phyloP scores from a whole-genome alignment of 78 protist genomes.

The Creolimax fragrantissima region DNA sequence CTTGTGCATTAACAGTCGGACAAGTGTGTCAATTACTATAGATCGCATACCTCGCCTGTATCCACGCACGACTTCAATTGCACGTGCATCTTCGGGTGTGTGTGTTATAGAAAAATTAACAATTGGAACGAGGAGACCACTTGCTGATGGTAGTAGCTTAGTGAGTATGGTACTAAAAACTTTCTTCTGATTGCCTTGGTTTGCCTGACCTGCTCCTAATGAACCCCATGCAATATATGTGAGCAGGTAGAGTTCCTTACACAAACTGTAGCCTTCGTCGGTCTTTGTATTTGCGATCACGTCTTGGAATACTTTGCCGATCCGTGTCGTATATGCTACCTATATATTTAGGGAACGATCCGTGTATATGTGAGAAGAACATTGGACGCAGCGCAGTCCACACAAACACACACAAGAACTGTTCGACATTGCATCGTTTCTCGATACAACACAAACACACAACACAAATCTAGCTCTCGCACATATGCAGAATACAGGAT shows the following conservation, averaged over 20 bases:
- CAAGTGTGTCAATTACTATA: background rate
- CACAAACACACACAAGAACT: too few relatives aligned
- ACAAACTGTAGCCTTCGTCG: background rate
- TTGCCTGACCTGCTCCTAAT: background rate
- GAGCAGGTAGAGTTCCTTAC: background rate
- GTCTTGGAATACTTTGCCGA: background rate
- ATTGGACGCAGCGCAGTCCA: background rate
- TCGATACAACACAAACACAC: too few relatives aligned
- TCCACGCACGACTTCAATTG: background rate
- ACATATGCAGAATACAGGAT: too few relatives aligned
- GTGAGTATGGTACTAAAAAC: background rate
- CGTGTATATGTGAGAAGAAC: too few relatives aligned
- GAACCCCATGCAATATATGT: background rate
- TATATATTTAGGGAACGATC: too few relatives aligned
- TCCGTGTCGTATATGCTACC: background rate
- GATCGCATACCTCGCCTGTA: background rate
- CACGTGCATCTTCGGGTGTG: background rate
- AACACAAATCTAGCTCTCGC: too few relatives aligned
- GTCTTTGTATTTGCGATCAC: background rate
- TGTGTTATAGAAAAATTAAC: background rate
- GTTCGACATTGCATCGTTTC: too few relatives aligned
- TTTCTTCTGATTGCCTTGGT: background rate
- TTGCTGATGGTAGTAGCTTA: background rate
- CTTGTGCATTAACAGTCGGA: background rate
- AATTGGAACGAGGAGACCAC: background rate